These are phyloP conservation scores for Logfia minima DNA, from an alignment of 129 eudicot genomes.

Conservation along the genomic window DNA sequence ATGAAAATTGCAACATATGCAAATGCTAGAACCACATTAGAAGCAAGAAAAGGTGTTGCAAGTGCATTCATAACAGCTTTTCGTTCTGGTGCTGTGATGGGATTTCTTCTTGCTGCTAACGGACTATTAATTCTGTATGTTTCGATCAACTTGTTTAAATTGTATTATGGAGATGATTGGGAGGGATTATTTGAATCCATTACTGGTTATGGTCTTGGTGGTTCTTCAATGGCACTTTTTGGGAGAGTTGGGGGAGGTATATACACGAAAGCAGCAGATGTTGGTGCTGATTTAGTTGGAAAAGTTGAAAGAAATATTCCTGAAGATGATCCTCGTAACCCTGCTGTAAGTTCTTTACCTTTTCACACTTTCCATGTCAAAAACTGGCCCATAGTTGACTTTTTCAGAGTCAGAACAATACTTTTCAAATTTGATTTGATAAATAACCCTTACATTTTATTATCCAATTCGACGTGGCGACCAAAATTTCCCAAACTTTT, in stretches of 20 bases:
- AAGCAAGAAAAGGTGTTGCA: constrained; percentile 52
- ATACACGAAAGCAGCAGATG: constrained; percentile 62
- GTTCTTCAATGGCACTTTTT: constrained; percentile 48
- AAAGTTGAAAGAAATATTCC: constrained; percentile 56
- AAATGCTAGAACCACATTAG: constrained; percentile 59
- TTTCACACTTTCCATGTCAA: neutral
- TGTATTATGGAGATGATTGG: constrained; percentile 58
- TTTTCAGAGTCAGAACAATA: no score
- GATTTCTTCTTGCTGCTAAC: constrained; percentile 56
- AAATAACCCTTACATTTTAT: no score
- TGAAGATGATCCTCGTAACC: constrained; percentile 63
- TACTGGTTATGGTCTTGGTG: constrained; percentile 50
- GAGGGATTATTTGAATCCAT: constrained; percentile 57
- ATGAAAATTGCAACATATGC: constrained; percentile 35
- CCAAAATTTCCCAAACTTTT: no score
- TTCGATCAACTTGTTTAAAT: constrained; percentile 40
- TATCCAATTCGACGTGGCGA: no score
- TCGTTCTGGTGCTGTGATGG: constrained; percentile 30
- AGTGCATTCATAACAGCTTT: constrained; percentile 49
- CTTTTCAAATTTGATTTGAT: no score
- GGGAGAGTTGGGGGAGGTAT: constrained; percentile 68
- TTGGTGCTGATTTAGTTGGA: constrained; percentile 60
- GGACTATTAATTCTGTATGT: constrained; percentile 51
- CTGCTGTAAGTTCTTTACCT: constrained; percentile 42
- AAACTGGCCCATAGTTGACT: no score